Evolutionary conservation across 352 stramenopile species (phyloP).

Genomic region (Phytophthora meadii): DNA sequence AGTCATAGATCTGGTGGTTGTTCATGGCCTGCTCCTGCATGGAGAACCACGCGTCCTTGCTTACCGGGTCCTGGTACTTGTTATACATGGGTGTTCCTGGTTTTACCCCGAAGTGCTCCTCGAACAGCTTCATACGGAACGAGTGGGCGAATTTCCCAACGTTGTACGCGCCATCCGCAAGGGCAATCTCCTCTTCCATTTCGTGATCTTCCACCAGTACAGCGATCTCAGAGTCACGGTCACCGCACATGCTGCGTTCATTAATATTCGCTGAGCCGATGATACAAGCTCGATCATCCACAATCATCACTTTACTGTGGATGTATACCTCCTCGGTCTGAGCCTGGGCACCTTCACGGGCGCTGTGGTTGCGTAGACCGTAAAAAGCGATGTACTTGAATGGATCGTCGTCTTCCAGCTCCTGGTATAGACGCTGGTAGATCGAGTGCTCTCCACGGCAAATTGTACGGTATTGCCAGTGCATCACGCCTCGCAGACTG

Average conservation of each 20-base stretch:
- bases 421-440: slow-evolving; percentile 81
- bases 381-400: slow-evolving; percentile 92
- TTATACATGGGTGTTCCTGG: slow-evolving; percentile 57
- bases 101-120: slow-evolving; percentile 81
- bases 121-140: slow-evolving; percentile 89
- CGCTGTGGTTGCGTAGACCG: slow-evolving; percentile 71
- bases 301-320: slow-evolving; percentile 93
- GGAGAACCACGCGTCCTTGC: slow-evolving; percentile 74
- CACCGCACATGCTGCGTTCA: slow-evolving; percentile 86
- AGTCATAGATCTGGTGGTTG: slow-evolving; percentile 87
- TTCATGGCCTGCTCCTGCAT: slow-evolving; percentile 88
- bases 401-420: slow-evolving; percentile 77
- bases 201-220: slow-evolving; percentile 84
- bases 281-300: slow-evolving; percentile 81
- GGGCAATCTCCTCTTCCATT: slow-evolving; percentile 60
- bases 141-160: slow-evolving; percentile 86
- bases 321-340: slow-evolving; percentile 88
- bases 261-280: slow-evolving; percentile 91
- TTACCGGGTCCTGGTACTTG: slow-evolving; percentile 69
- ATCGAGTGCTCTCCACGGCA: slow-evolving; percentile 84
- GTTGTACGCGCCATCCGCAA: slow-evolving; percentile 50
- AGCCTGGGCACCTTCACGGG: slow-evolving; percentile 40
- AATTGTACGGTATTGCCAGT: slow-evolving; percentile 91
- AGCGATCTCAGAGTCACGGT: slow-evolving; percentile 90
- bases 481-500: slow-evolving; percentile 85